Evolutionary conservation across 352 stramenopile species (phyloP), one percentile per base, ranked within the genome.

Genomic region (Phytophthora colocasiae): DNA sequence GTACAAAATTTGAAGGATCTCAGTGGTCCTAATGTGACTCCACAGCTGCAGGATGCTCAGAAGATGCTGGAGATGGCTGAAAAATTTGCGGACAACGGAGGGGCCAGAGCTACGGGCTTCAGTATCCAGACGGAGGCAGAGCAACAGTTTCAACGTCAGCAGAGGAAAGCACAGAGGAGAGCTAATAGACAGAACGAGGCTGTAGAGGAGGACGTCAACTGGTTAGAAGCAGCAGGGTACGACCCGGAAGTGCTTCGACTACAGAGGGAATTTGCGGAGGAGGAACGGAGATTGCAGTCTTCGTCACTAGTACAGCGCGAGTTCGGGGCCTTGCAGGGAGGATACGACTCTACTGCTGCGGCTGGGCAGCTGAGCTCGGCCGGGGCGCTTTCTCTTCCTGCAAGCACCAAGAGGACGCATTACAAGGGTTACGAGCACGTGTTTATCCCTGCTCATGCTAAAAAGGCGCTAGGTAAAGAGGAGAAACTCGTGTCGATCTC

Each of bases 361-460:
- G 85, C 88, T 1, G 88, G 88, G 0, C 84, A 93, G 49, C 72
- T 95, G 17, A 75, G 66, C 50, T 73, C 86, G 6, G 87, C 78
- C 0, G 81, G 84, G 4, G 71, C 76, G 38, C 40, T 93, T 0
- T 66, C 80, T 6, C 58, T 95, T 29, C 86, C 86, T 0, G 55
- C 73, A 4, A 87, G 67, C 34, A 92, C 88, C 2, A 85, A 90
- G 66, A 83, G 86, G 29, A 92, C 83, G 41, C 77, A 93, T 62
- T 87, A 76, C 48, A 95, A 95, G 47, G 85, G 85, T 19, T 95
- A 94, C 56, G 87, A 95, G 58, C 85, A 92, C 47, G 88, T 96
- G 40, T 87, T 84, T 51, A 94, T 96, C 50, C 86, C 86, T 12
- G 83, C 85, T 10, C 80, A 87, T 24, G 81, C 81, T 0, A 86